Evolutionary conservation across 805 yeast genomes (phyloP).

Genomic region (Candida dajiaensis): DNA sequence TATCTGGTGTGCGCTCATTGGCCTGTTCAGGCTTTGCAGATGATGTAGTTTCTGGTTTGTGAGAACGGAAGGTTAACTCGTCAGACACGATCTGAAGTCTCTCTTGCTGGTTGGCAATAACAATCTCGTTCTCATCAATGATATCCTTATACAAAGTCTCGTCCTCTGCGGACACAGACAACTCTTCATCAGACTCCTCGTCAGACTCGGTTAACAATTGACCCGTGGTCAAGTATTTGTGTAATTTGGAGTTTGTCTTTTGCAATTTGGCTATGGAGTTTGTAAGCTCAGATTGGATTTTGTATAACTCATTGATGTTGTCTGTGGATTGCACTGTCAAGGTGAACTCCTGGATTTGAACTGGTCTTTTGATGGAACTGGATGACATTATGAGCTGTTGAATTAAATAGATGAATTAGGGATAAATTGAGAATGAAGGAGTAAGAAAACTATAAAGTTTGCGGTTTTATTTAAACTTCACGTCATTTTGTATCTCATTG

Average conservation of each 20-base stretch:
- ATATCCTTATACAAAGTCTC: constrained; percentile 47
- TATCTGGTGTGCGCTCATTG: constrained; percentile 16
- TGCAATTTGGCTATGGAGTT: constrained; percentile 41
- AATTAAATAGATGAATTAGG: background rate
- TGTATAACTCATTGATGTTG: constrained; percentile 36
- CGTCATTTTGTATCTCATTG: background rate
- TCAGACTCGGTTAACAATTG: constrained; percentile 18
- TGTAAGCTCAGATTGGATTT: constrained; percentile 28
- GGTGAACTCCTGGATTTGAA: constrained; percentile 41
- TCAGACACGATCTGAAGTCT: constrained; percentile 39
- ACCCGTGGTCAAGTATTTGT: constrained; percentile 34
- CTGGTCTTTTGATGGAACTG: constrained; percentile 27
- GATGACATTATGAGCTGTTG: constrained; percentile 22
- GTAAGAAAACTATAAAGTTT: too few species aligned
- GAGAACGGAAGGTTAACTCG: constrained; percentile 34
- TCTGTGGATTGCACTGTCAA: constrained; percentile 45
- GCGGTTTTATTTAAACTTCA: background rate
- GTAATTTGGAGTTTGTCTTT: constrained; percentile 46
- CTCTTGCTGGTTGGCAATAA: constrained; percentile 44
- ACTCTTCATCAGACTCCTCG: constrained; percentile 20
- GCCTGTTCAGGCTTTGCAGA: background rate
- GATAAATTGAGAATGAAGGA: background rate
- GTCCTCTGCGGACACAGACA: constrained; percentile 35
- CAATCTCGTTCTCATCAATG: constrained; percentile 48
- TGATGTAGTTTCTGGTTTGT: background rate